Conservation (phyloP, 306 rosid genomes). For the Rosa lucieae region DNA sequence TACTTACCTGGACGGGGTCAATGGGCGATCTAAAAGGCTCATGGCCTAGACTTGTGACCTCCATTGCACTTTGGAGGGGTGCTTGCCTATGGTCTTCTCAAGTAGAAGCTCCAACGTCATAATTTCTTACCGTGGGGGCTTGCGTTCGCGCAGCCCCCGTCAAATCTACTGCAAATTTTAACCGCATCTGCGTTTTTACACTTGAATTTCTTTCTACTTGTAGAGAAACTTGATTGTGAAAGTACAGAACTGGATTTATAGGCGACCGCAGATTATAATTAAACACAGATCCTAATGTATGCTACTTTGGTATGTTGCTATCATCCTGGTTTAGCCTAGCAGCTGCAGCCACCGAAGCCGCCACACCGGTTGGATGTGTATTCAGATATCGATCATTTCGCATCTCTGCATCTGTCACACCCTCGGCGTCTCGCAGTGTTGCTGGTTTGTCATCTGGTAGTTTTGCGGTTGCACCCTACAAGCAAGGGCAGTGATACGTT, state of each 20-base stretch:
- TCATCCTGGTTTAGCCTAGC: conserved; percentile 60
- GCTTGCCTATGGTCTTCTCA: conserved; percentile 41
- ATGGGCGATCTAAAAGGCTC: conserved; percentile 22
- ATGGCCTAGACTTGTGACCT: conserved; percentile 46
- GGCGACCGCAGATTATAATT: too few relatives aligned
- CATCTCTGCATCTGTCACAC: conserved; percentile 68
- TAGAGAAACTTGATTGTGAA: too few relatives aligned
- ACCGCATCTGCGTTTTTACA: too few relatives aligned
- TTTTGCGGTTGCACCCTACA: conserved; percentile 51
- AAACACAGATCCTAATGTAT: too few relatives aligned
- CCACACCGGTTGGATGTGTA: conserved; percentile 60
- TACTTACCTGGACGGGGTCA: conserved; percentile 52
- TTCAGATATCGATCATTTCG: conserved; percentile 56
- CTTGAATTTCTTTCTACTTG: too few relatives aligned
- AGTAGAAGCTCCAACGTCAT: conserved; percentile 48
- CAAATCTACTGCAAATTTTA: not conserved
- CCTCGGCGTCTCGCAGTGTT: conserved; percentile 54
- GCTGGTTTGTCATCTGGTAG: conserved; percentile 52
- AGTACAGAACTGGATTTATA: too few relatives aligned
- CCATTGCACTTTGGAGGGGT: conserved; percentile 46
- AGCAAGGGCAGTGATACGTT: not conserved
- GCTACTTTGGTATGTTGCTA: not conserved
- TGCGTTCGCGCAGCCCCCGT: conserved; percentile 58
- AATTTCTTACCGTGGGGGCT: conserved; percentile 53
- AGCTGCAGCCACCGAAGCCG: conserved; percentile 64